These are phyloP conservation scores for Nakaseomyces glabratus DNA, from an alignment of 1,139 yeast genomes.

Conservation along the genomic window DNA sequence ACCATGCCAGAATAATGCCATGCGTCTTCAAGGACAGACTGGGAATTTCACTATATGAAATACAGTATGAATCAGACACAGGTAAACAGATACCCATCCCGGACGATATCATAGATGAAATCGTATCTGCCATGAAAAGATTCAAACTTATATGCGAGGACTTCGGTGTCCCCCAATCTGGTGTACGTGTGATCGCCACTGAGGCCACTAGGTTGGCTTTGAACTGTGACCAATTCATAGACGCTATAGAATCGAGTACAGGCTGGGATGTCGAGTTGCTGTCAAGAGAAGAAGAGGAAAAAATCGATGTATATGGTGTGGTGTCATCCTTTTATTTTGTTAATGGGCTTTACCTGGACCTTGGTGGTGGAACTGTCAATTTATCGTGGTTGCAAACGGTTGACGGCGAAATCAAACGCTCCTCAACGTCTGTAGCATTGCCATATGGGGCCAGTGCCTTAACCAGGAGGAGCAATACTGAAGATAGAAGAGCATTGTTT, in stretches of 20 bases:
- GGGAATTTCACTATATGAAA: slow-evolving; percentile 56
- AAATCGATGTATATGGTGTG: slow-evolving; percentile 57
- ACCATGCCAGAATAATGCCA: slow-evolving; percentile 61
- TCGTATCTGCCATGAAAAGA: slow-evolving; percentile 49
- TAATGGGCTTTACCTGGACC: slow-evolving; percentile 55
- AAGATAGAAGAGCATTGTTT: slow-evolving; percentile 38
- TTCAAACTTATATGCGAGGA: slow-evolving; percentile 57
- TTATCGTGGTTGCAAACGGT: slow-evolving; percentile 53
- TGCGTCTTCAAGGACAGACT: slow-evolving; percentile 61
- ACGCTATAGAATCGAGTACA: slow-evolving; percentile 43
- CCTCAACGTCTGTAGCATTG: slow-evolving; percentile 48
- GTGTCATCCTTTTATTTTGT: slow-evolving; percentile 56
- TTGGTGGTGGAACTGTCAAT: slow-evolving; percentile 60
- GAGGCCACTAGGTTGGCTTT: slow-evolving; percentile 60
- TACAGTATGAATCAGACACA: slow-evolving; percentile 37
- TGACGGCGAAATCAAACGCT: slow-evolving; percentile 44
- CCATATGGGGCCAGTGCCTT: slow-evolving; percentile 65
- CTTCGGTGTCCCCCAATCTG: slow-evolving; percentile 51
- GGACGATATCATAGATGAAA: slow-evolving; percentile 44
- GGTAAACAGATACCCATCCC: slow-evolving; percentile 45
- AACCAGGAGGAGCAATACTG: slow-evolving; percentile 42
- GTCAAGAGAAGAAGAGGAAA: slow-evolving; percentile 51
- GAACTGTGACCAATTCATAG: slow-evolving; percentile 46
- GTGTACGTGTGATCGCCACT: slow-evolving; percentile 56
- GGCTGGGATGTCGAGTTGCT: slow-evolving; percentile 54